These are phyloP conservation scores for Sporodiniella umbellata DNA, from an alignment of 371 early-diverging fungal genomes.

Conservation along the genomic window DNA sequence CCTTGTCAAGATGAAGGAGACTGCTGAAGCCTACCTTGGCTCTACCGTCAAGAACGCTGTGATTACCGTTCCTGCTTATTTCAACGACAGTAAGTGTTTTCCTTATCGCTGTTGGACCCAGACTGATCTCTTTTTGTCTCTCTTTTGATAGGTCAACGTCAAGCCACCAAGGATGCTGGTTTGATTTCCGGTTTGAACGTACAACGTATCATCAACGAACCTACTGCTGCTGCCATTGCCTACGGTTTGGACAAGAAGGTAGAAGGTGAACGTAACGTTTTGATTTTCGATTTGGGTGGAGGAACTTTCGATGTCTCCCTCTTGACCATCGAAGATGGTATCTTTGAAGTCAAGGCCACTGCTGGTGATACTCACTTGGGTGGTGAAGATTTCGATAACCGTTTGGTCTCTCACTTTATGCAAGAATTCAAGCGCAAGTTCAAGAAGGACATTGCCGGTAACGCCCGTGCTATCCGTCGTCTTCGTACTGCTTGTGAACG, in stretches of 20 bases:
- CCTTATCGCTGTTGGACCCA: no score
- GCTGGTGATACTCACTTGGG: slow-evolving; percentile 97
- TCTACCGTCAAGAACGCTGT: slow-evolving; percentile 84
- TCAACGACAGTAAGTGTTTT: slow-evolving; percentile 49
- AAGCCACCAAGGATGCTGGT: slow-evolving; percentile 87
- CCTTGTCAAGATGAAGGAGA: slow-evolving; percentile 89
- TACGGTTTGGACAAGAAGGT: slow-evolving; percentile 86
- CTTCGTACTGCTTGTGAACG: slow-evolving; percentile 95
- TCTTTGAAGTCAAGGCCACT: slow-evolving; percentile 95
- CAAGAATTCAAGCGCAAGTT: slow-evolving; percentile 86
- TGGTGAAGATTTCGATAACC: slow-evolving; percentile 98
- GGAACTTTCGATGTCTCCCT: slow-evolving; percentile 97
- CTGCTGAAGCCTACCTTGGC: slow-evolving; percentile 85
- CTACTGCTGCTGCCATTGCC: slow-evolving; percentile 95
- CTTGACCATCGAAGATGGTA: slow-evolving; percentile 86
- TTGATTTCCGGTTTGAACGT: slow-evolving; percentile 80
- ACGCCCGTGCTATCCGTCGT: slow-evolving; percentile 90
- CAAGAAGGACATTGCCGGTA: slow-evolving; percentile 76
- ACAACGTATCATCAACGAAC: slow-evolving; percentile 92
- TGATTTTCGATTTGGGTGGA: slow-evolving; percentile 96
- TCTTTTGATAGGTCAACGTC: slow-evolving; percentile 74
- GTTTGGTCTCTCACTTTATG: slow-evolving; percentile 78
- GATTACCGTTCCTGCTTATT: slow-evolving; percentile 94
- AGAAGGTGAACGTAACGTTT: slow-evolving; percentile 78
- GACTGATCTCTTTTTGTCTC: slow-evolving; percentile 27